Evolutionary conservation across 768 basidiomycete genomes (phyloP).

Genomic region (Lentinula raphanica): DNA sequence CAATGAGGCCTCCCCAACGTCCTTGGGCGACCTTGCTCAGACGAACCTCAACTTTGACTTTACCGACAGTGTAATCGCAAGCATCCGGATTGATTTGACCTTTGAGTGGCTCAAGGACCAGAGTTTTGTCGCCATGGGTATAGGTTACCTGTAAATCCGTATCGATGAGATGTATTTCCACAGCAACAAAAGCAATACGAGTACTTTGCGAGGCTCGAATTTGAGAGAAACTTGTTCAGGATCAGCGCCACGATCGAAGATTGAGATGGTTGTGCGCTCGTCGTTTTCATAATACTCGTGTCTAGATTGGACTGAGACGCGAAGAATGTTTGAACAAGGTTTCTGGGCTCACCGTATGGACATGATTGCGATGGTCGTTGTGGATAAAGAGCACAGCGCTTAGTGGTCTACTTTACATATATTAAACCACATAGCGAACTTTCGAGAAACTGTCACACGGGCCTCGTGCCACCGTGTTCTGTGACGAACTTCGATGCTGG

Average conservation of each 20-base stretch:
- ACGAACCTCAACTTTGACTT: slow-evolving; percentile 84
- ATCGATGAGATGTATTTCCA: not conserved
- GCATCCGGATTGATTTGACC: slow-evolving; percentile 68
- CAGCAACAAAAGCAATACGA: slow-evolving; percentile 7
- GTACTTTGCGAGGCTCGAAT: slow-evolving; percentile 63
- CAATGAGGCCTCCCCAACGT: slow-evolving; percentile 72
- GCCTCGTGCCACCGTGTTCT: not conserved
- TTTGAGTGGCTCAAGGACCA: slow-evolving; percentile 74
- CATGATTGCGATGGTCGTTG: not conserved
- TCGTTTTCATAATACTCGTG: slow-evolving; percentile 90
- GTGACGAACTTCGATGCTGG: not conserved
- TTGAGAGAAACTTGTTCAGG: slow-evolving; percentile 53
- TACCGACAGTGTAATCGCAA: slow-evolving; percentile 65
- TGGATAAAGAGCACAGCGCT: not conserved
- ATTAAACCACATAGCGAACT: not conserved
- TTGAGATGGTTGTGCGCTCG: slow-evolving; percentile 62
- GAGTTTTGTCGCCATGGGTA: slow-evolving; percentile 61
- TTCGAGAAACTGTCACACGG: slow-evolving; percentile 6
- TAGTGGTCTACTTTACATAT: not conserved
- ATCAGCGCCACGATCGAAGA: slow-evolving; percentile 77
- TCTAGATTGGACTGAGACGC: slow-evolving; percentile 28
- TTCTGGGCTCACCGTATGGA: slow-evolving; percentile 2
- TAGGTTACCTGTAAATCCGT: slow-evolving; percentile 52
- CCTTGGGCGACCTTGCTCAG: slow-evolving; percentile 63
- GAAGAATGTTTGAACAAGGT: not conserved